Conservation (phyloP, 2,329 filamentous ascomycete genomes). For the Calonectria pseudoreteaudii region DNA sequence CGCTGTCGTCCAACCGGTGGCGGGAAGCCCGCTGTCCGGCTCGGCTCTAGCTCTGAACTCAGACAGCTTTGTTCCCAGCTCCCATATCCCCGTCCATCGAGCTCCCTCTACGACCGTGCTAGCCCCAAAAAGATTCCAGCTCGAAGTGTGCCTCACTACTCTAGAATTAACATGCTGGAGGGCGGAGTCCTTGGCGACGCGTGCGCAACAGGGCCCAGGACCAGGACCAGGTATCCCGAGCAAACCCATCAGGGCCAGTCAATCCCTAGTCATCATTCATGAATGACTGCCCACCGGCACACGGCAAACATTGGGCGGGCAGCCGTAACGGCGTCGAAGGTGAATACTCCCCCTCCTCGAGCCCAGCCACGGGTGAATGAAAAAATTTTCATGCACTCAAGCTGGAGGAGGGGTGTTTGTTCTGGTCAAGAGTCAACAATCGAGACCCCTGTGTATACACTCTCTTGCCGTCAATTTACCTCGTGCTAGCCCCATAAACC, state of each 20-base stretch:
- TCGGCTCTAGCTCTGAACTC: slow-evolving; percentile 9
- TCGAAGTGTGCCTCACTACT: slow-evolving; percentile 17
- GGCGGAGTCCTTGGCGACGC: slow-evolving; percentile 25
- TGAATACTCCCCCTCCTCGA: not conserved
- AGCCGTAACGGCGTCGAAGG: not conserved
- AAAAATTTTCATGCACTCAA: slow-evolving; percentile 1
- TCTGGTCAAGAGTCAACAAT: slow-evolving; percentile 1
- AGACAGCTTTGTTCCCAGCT: slow-evolving; percentile 37
- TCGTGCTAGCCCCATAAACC: slow-evolving; percentile 8
- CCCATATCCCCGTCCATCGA: slow-evolving; percentile 24
- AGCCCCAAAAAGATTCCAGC: slow-evolving; percentile 19
- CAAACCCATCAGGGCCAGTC: slow-evolving; percentile 2
- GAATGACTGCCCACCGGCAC: slow-evolving; percentile 2
- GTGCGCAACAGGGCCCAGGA: slow-evolving; percentile 23
- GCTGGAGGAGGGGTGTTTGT: not conserved
- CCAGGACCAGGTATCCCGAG: slow-evolving; percentile 3
- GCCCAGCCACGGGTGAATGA: not conserved
- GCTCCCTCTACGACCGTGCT: slow-evolving; percentile 29
- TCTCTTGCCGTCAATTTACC: not conserved
- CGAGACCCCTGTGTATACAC: not conserved
- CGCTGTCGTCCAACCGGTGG: not conserved
- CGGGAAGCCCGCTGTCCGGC: slow-evolving; percentile 16
- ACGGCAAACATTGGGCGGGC: slow-evolving; percentile 3
- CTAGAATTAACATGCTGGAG: slow-evolving; percentile 24
- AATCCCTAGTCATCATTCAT: not conserved